Percentiles rank a stretch among this genome's conserved stretches.
These are phyloP conservation scores for Polygonum maritimum DNA, from an alignment of 148 eudicot genomes.

Conservation along the genomic window DNA sequence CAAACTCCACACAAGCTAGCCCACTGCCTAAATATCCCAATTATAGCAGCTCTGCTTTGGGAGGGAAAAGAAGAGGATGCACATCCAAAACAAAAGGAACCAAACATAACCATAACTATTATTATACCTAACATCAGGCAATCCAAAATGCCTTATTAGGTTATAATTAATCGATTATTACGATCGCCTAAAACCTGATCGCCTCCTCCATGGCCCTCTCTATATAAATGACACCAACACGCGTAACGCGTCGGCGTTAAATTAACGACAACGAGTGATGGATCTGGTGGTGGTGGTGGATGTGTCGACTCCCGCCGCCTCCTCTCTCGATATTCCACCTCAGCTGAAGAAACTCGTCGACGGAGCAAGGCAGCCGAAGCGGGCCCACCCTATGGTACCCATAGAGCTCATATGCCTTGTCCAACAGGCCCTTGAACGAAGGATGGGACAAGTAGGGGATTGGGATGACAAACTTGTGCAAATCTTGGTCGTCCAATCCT, in stretches of 20 bases:
- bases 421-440: constrained; percentile 28
- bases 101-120: neutral
- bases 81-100: neutral
- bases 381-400: constrained; percentile 46
- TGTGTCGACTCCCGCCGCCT: neutral
- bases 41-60: neutral
- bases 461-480: constrained; percentile 30
- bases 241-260: constrained; percentile 7
- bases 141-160: neutral
- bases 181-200: neutral
- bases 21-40: neutral
- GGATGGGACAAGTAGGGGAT: constrained; percentile 43
- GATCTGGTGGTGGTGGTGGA: constrained; percentile 17
- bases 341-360: constrained; percentile 43
- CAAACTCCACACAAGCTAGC: neutral
- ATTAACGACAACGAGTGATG: constrained; percentile 21
- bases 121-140: neutral
- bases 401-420: constrained; percentile 37
- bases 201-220: neutral
- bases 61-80: neutral
- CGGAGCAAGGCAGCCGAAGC: constrained; percentile 34
- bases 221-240: constrained; percentile 1
- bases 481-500: constrained; percentile 22
- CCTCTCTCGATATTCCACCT: constrained; percentile 39
- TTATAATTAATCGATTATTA: neutral